These are phyloP conservation scores for Inga oerstediana DNA, from an alignment of 306 rosid species.

Conservation along the genomic window DNA sequence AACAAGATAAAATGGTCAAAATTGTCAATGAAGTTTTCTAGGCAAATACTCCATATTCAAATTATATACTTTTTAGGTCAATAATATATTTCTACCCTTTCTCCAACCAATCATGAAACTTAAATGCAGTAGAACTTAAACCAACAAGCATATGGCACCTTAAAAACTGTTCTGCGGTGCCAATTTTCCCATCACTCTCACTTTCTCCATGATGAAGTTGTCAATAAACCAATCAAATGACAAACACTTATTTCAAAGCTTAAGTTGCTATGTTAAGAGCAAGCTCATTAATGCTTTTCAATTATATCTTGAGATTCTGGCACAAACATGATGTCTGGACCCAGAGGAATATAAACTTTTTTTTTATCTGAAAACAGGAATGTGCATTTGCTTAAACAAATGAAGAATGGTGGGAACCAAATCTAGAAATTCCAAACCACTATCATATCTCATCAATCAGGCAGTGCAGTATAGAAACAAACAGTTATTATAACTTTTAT, in stretches of 20 bases:
- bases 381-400: background rate
- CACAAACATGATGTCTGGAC: background rate
- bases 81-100: background rate
- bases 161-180: constrained; percentile 12
- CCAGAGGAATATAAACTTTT: background rate
- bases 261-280: background rate
- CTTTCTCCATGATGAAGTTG: background rate
- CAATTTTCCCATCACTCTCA: background rate
- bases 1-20: constrained; percentile 22
- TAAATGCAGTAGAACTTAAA: constrained; percentile 4
- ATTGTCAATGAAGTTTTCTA: constrained; percentile 6
- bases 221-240: background rate
- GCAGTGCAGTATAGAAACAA: background rate
- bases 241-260: background rate
- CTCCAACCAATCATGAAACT: background rate
- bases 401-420: background rate
- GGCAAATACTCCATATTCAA: constrained; percentile 23
- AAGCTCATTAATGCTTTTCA: background rate
- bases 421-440: background rate
- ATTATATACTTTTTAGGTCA: constrained; percentile 7
- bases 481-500: background rate
- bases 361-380: background rate
- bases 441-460: background rate
- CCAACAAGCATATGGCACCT: background rate
- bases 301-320: background rate